These are phyloP conservation scores for Phoenix dactylifera DNA, from an alignment of 176 grass and related monocot species.

Conservation along the genomic window DNA sequence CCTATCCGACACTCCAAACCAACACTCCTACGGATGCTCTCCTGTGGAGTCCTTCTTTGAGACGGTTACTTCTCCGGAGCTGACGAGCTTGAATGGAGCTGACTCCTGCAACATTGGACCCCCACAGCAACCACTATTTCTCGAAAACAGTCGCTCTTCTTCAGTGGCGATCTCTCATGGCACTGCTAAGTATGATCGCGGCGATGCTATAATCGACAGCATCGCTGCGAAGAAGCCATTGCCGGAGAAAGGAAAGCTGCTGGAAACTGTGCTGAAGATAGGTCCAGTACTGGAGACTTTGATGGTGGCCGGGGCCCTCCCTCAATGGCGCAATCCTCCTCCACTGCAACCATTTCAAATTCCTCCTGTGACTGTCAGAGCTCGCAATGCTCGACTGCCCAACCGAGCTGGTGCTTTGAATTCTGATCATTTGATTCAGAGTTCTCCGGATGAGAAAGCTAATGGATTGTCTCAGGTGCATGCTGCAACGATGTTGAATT, in stretches of 20 bases:
- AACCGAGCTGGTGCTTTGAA: no score
- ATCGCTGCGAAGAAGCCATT: constrained; percentile 42
- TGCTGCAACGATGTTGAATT: no score
- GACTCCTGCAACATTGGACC: not conserved
- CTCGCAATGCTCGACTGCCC: not conserved
- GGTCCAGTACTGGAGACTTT: constrained; percentile 69
- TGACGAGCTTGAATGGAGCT: constrained; percentile 27
- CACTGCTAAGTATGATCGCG: constrained; percentile 8
- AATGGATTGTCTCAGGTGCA: no score
- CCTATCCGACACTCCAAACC: constrained; percentile 19
- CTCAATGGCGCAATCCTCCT: constrained; percentile 75
- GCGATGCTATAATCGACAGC: constrained; percentile 19
- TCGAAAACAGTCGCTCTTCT: no score
- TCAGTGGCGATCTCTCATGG: no score
- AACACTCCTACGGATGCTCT: constrained; percentile 32
- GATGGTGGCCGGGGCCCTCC: constrained; percentile 63
- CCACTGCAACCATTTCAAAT: constrained; percentile 45
- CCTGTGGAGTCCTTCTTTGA: constrained; percentile 64
- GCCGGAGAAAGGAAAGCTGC: constrained; percentile 48
- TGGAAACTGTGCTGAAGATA: constrained; percentile 63
- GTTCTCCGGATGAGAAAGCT: no score
- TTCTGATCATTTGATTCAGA: no score
- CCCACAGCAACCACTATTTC: constrained; percentile 8
- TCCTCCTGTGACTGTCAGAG: constrained; percentile 14
- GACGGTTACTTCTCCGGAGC: constrained; percentile 46